Conservation (phyloP, 2,329 filamentous ascomycete species). For the Fusarium sp. region DNA sequence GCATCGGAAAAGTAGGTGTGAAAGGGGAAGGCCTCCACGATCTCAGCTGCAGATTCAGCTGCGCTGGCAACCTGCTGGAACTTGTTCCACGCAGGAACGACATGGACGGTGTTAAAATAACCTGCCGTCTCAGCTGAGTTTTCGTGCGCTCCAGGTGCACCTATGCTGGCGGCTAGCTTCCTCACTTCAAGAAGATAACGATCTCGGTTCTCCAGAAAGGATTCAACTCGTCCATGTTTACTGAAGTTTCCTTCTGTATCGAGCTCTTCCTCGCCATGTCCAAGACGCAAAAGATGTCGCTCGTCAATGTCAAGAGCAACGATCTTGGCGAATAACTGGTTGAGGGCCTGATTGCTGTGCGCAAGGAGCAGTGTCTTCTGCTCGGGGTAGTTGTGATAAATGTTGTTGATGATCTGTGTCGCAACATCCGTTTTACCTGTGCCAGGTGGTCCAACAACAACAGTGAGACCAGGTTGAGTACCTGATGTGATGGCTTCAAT, state of each 20-base stretch:
- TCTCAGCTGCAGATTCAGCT: slow-evolving; percentile 66
- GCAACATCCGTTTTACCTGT: slow-evolving; percentile 99
- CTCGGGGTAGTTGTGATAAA: slow-evolving; percentile 96
- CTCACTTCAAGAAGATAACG: slow-evolving; percentile 84
- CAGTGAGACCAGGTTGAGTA: slow-evolving; percentile 90
- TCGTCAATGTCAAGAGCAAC: slow-evolving; percentile 96
- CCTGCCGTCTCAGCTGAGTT: slow-evolving; percentile 96
- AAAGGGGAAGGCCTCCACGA: slow-evolving; percentile 85
- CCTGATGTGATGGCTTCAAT: slow-evolving; percentile 93
- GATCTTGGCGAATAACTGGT: slow-evolving; percentile 98
- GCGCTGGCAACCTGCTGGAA: slow-evolving; percentile 72
- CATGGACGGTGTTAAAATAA: slow-evolving; percentile 94
- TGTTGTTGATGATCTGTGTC: slow-evolving; percentile 98
- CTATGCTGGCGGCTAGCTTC: slow-evolving; percentile 84
- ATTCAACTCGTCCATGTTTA: slow-evolving; percentile 94
- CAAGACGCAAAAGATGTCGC: slow-evolving; percentile 88
- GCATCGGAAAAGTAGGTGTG: slow-evolving; percentile 87
- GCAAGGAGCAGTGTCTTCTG: slow-evolving; percentile 93
- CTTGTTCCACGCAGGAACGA: slow-evolving; percentile 87
- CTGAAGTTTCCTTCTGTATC: slow-evolving; percentile 88
- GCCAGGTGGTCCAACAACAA: slow-evolving; percentile 94
- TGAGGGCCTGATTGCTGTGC: slow-evolving; percentile 97
- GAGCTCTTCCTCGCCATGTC: slow-evolving; percentile 94
- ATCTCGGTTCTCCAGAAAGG: slow-evolving; percentile 88
- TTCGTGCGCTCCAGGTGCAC: slow-evolving; percentile 91